These are phyloP conservation scores for Diphasiastrum complanatum DNA, from an alignment of 83 land plant genomes.

Conservation along the genomic window DNA sequence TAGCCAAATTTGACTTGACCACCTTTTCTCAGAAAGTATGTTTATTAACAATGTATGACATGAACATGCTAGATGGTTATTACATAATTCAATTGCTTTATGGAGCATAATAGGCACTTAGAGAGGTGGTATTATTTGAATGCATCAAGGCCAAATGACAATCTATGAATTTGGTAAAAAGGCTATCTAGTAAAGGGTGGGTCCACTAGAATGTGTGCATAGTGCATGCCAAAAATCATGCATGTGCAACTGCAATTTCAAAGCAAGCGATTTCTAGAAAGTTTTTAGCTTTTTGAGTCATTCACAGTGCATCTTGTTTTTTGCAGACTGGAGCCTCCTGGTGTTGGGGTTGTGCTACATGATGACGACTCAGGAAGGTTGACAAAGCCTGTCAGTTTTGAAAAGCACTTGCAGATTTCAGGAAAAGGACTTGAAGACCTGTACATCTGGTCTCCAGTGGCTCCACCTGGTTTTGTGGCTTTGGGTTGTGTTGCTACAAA, in stretches of 20 bases:
- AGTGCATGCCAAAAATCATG: too few species aligned
- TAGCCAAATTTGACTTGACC: not conserved
- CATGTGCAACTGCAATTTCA: too few species aligned
- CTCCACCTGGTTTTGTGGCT: constrained; percentile 91
- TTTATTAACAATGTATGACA: too few species aligned
- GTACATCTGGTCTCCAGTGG: constrained; percentile 83
- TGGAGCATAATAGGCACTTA: too few species aligned
- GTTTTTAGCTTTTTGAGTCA: not conserved
- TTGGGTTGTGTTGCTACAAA: constrained; percentile 77
- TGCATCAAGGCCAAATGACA: too few species aligned
- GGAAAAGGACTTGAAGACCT: constrained; percentile 75
- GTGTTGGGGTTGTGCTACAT: constrained; percentile 64
- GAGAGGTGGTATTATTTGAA: too few species aligned
- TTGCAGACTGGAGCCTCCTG: constrained; percentile 87
- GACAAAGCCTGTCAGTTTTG: constrained; percentile 69
- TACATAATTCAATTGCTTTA: too few species aligned
- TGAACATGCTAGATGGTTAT: too few species aligned
- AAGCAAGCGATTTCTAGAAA: not conserved
- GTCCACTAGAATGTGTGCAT: too few species aligned
- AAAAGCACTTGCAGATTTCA: constrained; percentile 55
- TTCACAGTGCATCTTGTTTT: not conserved
- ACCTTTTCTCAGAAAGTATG: not conserved
- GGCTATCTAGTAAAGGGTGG: too few species aligned
- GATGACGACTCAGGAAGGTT: constrained; percentile 63
- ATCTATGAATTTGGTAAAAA: too few species aligned